These are phyloP conservation scores for Nannochloris sp. DNA, from an alignment of 139 green algal species.

Conservation along the genomic window DNA sequence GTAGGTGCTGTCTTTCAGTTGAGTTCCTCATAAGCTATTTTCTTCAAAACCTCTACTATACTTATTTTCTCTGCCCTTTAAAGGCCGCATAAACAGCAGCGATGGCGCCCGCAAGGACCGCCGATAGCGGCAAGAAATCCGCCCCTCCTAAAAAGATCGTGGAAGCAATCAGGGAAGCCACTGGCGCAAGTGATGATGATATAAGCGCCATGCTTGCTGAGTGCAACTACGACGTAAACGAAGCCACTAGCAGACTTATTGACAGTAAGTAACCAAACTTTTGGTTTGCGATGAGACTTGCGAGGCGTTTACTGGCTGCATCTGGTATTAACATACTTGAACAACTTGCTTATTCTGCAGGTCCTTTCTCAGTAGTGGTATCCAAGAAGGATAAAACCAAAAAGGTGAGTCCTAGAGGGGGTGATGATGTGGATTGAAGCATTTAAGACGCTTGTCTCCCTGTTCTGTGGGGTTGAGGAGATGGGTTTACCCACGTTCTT, in stretches of 20 bases:
- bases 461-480: no score
- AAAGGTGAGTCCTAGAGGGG: slow-evolving; percentile 36
- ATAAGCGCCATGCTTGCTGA: slow-evolving; percentile 36
- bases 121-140: background rate
- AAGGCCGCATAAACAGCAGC: no score
- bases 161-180: slow-evolving; percentile 43
- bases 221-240: slow-evolving; percentile 48
- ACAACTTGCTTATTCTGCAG: slow-evolving; percentile 21
- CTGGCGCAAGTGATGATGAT: slow-evolving; percentile 40
- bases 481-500: no score
- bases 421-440: no score
- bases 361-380: slow-evolving; percentile 33
- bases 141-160: slow-evolving; percentile 21
- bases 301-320: no score
- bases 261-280: slow-evolving; percentile 35
- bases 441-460: no score
- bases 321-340: no score
- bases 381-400: slow-evolving; percentile 30
- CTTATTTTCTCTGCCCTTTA: no score
- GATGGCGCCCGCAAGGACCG: slow-evolving; percentile 6
- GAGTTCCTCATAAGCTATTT: no score
- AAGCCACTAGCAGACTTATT: slow-evolving; percentile 40
- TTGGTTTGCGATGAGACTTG: no score
- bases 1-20: no score
- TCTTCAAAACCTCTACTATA: no score